Percentiles rank a stretch among this genome's conserved stretches.
Evolutionary conservation across 1,139 yeast genomes (phyloP).

Genomic region (Scheffersomyces insectosa): DNA sequence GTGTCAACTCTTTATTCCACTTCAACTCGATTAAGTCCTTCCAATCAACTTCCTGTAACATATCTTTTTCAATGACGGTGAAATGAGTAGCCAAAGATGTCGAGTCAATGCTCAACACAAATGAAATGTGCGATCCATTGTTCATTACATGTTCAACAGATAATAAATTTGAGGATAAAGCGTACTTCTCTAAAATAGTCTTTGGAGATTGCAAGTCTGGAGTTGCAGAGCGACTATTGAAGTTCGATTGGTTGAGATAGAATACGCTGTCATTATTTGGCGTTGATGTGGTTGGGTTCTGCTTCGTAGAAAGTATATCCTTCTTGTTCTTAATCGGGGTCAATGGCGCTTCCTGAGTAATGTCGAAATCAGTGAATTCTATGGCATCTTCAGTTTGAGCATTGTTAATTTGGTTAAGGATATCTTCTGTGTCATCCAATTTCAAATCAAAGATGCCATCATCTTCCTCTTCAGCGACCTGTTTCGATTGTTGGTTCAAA

Average conservation of each 20-base stretch:
- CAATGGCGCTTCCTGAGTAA: constrained; percentile 30
- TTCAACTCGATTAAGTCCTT: constrained; percentile 77
- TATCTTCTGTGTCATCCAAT: constrained; percentile 31
- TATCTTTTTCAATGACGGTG: constrained; percentile 83
- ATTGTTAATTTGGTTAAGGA: constrained; percentile 41
- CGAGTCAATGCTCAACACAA: constrained; percentile 72
- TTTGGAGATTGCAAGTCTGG: constrained; percentile 30
- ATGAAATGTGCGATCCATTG: constrained; percentile 65
- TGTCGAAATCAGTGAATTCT: constrained; percentile 23
- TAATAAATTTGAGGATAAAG: constrained; percentile 30
- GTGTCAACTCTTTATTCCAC: constrained; percentile 67
- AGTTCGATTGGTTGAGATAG: constrained; percentile 5
- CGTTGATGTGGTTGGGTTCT: constrained; percentile 15
- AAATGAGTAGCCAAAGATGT: constrained; percentile 71
- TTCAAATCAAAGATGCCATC: neutral
- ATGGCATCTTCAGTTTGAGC: constrained; percentile 44
- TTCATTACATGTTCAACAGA: constrained; percentile 39
- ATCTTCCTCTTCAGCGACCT: neutral
- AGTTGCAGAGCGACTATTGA: constrained; percentile 12
- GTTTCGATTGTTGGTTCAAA: neutral
- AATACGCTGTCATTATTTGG: constrained; percentile 12
- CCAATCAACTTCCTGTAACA: constrained; percentile 88
- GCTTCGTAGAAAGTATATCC: constrained; percentile 2
- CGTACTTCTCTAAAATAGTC: constrained; percentile 37
- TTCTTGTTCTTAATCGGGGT: constrained; percentile 19